Base-by-base conservation (phyloP, 805 yeast species). In the Yarrowia hollandica region DNA sequence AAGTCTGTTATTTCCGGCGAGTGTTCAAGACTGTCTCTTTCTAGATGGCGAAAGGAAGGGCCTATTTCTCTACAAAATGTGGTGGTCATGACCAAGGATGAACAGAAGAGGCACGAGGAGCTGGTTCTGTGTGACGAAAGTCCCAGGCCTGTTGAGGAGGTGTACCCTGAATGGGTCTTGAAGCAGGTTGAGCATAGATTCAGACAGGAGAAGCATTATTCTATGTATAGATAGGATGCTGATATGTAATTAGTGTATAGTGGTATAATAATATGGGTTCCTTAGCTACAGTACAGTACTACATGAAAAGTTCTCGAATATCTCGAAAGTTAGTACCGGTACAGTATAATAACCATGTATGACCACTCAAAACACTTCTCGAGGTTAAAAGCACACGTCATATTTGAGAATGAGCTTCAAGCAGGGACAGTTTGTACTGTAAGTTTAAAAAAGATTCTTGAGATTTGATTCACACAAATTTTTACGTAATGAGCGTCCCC, bases 51-150 rank as follows among this genome's bases (percentile, higher is more conserved):
- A 63, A 90, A 89, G 6, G 37, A 60, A 4, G 74, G 79, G 64
- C 88, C 85, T 11, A 74, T 87, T 23, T 78, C 84, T 16, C 71
- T 84, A 62, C 92, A 88, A 64, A 94, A 94, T 70, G 82, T 90
- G 46, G 96, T 92, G 6, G 77, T 92, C 2, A 78, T 94, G 85
- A 90, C 96, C 2, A 86, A 86, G 68, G 94, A 89, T 41, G 98
- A 94, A 71, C 96, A 86, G 68, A 81, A 77, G 63, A 68, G 64
- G 12, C 99, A 94, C 68, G 99, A 94, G 72, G 78, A 79, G 23
- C 78, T 82, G 65, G 85, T 92, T 2, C 74, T 94, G 60, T 25
- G 44, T 19, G 58, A 52, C 19, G 77, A 74, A 25, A 92, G 91
- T 5, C 84, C 83, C n/a, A 84, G 83, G 68, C 39, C 68, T 3